Evolutionary conservation across 2,329 filamentous ascomycete species (phyloP).

Genomic region (Dryadomyces sulphureus): DNA sequence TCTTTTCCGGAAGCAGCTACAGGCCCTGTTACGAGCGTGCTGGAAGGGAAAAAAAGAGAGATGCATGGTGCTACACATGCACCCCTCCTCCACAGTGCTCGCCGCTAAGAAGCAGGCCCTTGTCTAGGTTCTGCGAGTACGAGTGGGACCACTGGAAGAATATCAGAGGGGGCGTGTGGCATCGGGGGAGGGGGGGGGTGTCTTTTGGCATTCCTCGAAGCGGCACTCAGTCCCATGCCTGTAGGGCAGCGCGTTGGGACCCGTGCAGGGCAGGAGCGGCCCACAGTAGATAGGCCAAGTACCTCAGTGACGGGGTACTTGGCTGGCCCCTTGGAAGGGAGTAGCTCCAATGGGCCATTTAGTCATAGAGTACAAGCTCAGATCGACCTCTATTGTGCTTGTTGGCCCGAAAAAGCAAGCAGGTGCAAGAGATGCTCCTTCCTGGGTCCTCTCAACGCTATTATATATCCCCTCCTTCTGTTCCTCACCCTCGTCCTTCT

Average conservation of each 20-base stretch:
- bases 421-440: background rate
- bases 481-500: background rate
- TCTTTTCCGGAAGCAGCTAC: too few species aligned
- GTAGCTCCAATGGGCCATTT: background rate
- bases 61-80: background rate
- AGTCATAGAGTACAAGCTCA: background rate
- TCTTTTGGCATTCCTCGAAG: background rate
- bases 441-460: conserved; percentile 1
- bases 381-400: background rate
- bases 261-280: too few species aligned
- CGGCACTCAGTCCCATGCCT: background rate
- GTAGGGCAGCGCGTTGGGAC: background rate
- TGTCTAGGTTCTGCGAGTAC: background rate
- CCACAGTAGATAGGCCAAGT: conserved; percentile 1
- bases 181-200: too few species aligned
- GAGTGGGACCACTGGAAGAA: background rate
- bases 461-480: background rate
- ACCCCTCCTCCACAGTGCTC: background rate
- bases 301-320: background rate
- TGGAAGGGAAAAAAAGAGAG: background rate
- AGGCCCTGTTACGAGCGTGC: too few species aligned
- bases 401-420: background rate
- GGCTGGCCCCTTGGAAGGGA: background rate
- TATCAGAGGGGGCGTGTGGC: too few species aligned
- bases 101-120: background rate